Evolutionary conservation across 805 yeast species (phyloP), one percentile per base, ranked within the genome.

Genomic region (Wickerhamiella vanderwaltii): DNA sequence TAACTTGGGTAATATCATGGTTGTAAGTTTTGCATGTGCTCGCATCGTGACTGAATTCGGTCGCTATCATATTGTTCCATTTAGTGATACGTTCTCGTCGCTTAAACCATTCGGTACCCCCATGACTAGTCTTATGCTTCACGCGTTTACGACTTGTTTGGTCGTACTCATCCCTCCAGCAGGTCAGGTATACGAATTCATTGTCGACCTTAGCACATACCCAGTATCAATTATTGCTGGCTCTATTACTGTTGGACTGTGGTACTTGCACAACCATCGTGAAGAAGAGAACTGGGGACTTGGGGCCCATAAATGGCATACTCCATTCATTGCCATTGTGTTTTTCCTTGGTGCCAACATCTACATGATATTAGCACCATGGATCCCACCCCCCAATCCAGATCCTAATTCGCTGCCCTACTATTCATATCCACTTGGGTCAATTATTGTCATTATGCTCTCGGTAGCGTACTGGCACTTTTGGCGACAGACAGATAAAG

Each of bases 1-100:
- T 12, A 76, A 75, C 42, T 60, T 77, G 34, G 83, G 83, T 2
- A 77, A 76, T 49, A 76, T 76, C 9, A 59, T 76, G 38, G 82
- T 77, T 28, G 83, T 76, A 3, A 65, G 75, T 5, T 77, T 68
- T 52, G 77, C 81, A 3, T 77, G 72, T 44, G 67, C 77, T 6
- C 56, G 74, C 26, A 77, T 77, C 33, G 73, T 71, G 50, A 72
- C 71, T 48, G 79, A 73, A 48, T 59, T 76, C 35, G 80, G 77
- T 1, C 59, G 55, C 34, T 75, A 72, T 49, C 49, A 61, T 15
- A 43, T 68, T 12, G 51, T 76, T 12, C 83, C 83, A 1, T 72
- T 65, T 44, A 63, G 76, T 2, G 48, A 54, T 1, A 49, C 55
- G n/a, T 69, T 74, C 50, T 61, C 66, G n/a, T 59, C 68, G 19